A percentile compares a stretch with the other conserved stretches of the same genome.
These are phyloP conservation scores for Psilocybe azurescens DNA, from an alignment of 768 basidiomycete species.

Conservation along the genomic window DNA sequence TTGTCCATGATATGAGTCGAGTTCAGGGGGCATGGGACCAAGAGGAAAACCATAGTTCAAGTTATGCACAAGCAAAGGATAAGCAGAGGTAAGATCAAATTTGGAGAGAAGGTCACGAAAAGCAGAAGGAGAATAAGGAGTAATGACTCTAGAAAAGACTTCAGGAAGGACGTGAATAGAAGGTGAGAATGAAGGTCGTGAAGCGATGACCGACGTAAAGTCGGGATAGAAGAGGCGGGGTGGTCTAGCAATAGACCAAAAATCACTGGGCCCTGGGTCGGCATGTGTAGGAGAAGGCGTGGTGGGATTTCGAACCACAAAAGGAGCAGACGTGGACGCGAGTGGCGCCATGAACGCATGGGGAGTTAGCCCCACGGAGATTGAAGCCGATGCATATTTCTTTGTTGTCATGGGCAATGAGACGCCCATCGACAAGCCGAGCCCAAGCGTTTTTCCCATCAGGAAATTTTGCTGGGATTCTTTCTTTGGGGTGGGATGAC, in stretches of 20 bases:
- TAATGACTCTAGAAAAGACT: conserved; percentile 29
- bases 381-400: no score
- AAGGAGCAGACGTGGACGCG: no score
- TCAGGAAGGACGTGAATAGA: conserved; percentile 1
- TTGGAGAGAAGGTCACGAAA: conserved; percentile 30
- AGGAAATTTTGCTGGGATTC: background rate
- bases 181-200: conserved; percentile 16
- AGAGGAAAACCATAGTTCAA: conserved; percentile 38
- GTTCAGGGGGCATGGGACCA: conserved; percentile 32
- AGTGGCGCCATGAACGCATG: no score
- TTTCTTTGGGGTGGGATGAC: no score
- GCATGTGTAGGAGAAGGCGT: no score
- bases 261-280: no score
- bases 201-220: conserved; percentile 18
- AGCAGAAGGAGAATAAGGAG: conserved; percentile 35
- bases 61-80: conserved; percentile 35
- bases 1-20: conserved; percentile 27
- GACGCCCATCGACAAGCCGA: no score
- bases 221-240: conserved; percentile 16
- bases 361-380: no score
- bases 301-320: no score
- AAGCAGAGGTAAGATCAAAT: conserved; percentile 25
- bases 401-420: no score
- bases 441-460: background rate
- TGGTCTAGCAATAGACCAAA: no score